Base-by-base conservation (phyloP, 2,329 filamentous ascomycete genomes). In the Aureobasidium sp. region DNA sequence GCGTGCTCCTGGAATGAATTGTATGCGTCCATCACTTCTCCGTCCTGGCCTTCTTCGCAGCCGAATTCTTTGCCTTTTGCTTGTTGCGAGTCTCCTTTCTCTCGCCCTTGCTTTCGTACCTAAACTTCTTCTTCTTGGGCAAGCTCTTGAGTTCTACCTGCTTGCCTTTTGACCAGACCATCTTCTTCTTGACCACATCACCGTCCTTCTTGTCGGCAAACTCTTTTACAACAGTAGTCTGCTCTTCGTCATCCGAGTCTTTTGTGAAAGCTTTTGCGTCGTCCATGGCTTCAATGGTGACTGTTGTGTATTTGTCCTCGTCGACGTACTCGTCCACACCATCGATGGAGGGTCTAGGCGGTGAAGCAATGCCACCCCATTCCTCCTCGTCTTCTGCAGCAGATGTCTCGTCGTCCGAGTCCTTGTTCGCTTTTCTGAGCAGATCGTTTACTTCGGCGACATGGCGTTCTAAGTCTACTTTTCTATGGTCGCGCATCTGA, bases 291-390 rank as follows among this genome's bases (percentile, higher is more conserved):
- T 97, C 93, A 1, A 99, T 86, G 0, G 90, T 97, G 30, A 99
- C 94, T 0, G 91, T 96, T 0, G 94, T 97, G 73, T 91, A 97
- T 71, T 89, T 89, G 74, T 97, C 93, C 73, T 97, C 94, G 73
- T 99, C 94, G 66, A 97, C 84, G 75, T 97, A 99, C 74, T 97
- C 91, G 47, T 66, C 64, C 37, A 61, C 57, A 13, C 63, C 61
- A 71, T 95, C 86, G 48, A 94, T 75, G 7, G 57, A 59, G 5
- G 57, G 57, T 32, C 44, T 39, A 14, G 57, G 57, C 25, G 59
- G 59, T 7, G 77, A 76, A 27, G 85, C 80, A 58, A 91, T 80
- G 0, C 66, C 66, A 16, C 49, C 42, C 55, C 60, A 65, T 9
- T 34, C 62, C 34, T 61, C 59, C 11, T 62, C 63, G 11, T 66